These are phyloP conservation scores for Ceratocystis albifundus DNA, from an alignment of 2,329 filamentous ascomycete species.

Conservation along the genomic window DNA sequence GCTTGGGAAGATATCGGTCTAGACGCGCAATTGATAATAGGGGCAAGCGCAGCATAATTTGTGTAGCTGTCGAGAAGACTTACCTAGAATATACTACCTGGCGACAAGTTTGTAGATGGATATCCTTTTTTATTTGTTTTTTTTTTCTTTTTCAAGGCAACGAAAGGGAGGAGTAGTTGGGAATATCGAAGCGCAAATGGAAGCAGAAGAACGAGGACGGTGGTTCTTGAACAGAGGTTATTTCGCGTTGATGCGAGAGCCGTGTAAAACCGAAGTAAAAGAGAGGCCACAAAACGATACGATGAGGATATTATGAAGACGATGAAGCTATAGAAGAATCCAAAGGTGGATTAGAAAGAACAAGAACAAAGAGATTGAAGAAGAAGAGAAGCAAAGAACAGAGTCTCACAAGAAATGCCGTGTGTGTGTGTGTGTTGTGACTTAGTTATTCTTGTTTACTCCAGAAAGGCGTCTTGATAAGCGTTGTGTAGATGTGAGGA, in stretches of 20 bases:
- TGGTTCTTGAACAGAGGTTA: not conserved
- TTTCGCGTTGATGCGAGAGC: not conserved
- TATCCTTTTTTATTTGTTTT: too few relatives aligned
- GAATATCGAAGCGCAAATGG: not conserved
- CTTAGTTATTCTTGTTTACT: not conserved
- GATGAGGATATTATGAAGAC: not conserved
- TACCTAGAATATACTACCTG: constrained; percentile 7
- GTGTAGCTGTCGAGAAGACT: not conserved
- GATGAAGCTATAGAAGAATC: not conserved
- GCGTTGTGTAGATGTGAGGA: not conserved
- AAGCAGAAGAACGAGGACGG: not conserved
- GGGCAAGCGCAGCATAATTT: not conserved
- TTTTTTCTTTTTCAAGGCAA: not conserved
- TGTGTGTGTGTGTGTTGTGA: not conserved
- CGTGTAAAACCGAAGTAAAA: not conserved
- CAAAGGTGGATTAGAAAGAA: not conserved
- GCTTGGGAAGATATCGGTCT: not conserved
- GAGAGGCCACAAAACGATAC: not conserved
- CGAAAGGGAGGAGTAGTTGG: not conserved
- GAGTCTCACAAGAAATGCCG: not conserved
- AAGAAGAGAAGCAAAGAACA: not conserved
- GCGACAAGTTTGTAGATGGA: not conserved
- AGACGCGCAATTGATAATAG: constrained; percentile 8
- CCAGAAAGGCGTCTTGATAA: not conserved
- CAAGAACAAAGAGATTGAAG: not conserved